Base-by-base conservation (phyloP, 371 early-diverging fungal genomes). In the Actinomucor elegans region DNA sequence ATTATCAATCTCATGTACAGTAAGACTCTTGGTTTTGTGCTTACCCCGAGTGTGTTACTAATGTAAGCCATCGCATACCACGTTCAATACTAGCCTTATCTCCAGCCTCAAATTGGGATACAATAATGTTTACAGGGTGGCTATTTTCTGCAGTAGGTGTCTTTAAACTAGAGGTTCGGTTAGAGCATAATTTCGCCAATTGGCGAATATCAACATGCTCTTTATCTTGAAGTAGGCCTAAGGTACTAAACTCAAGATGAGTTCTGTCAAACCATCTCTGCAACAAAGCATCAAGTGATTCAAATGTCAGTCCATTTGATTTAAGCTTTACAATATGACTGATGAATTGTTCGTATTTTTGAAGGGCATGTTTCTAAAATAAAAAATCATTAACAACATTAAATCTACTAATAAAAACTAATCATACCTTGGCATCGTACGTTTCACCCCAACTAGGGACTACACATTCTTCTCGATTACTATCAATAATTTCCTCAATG, bases 11-110 rank as follows among this genome's bases (percentile, higher is more conserved):
- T 32, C 8, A 32, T 12, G 12, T 32, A 8, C 32, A 32, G 32
- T 41, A 17, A 17, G 21, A 11, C 26, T 18, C 11, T 27, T 14
- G 15, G 6, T 34, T 12, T 20, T 5, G 8, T 15, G 52, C 40
- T 61, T 69, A 80, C 80, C 81, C 77, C 12, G 72, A 53, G 52
- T 73, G 73, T 43, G 67, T 60, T 15, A 75, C 38, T 15, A 81
- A 42, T 14, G 63, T 57, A 14, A 81, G 35, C 81, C 79, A 78
- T 10, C 62, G 65, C 29, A 81, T 64, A 20, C 75, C 81, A 20
- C 71, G 67, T 7, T 67, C 60, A 8, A 75, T 48, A 18, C 60
- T 48, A 2, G 55, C 65, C 17, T 43, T 37, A 40, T 64, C 62
- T 12, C 58, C 63, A 21, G 59, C 44, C 10, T 50, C 43, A 38